These are phyloP conservation scores for Dichotomopilus funicola DNA, from an alignment of 2,329 filamentous ascomycete species.

Conservation along the genomic window DNA sequence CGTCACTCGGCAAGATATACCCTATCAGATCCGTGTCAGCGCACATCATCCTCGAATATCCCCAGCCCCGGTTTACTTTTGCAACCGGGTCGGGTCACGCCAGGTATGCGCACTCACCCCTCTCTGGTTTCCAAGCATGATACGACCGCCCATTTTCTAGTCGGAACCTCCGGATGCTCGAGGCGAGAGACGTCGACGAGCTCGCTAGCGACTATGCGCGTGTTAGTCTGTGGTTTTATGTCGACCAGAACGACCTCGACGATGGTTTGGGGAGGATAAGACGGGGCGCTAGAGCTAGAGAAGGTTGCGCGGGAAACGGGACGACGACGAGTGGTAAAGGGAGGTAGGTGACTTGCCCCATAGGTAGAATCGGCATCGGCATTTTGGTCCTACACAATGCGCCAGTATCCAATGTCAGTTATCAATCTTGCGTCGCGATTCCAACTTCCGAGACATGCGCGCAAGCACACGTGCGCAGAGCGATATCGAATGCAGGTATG, in stretches of 20 bases:
- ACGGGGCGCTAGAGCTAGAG: too few relatives aligned
- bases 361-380: background rate
- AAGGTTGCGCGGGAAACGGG: too few relatives aligned
- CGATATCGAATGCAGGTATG: too few relatives aligned
- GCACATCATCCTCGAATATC: background rate
- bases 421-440: background rate
- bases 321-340: too few relatives aligned
- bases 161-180: conserved; percentile 10
- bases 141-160: conserved; percentile 14
- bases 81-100: too few relatives aligned
- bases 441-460: too few relatives aligned
- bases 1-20: conserved; percentile 15
- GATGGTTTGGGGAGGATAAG: too few relatives aligned
- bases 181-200: conserved; percentile 9
- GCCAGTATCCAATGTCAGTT: background rate
- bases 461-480: too few relatives aligned
- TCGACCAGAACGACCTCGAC: too few relatives aligned
- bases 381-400: background rate
- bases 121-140: conserved; percentile 13
- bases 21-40: background rate
- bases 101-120: background rate
- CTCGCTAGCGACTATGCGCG: conserved; percentile 1
- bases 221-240: background rate
- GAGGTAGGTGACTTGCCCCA: background rate
- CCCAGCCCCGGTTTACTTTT: background rate